Conservation (phyloP, 2,329 filamentous ascomycete species). For the Arthrobotrys pseudoclavata region DNA sequence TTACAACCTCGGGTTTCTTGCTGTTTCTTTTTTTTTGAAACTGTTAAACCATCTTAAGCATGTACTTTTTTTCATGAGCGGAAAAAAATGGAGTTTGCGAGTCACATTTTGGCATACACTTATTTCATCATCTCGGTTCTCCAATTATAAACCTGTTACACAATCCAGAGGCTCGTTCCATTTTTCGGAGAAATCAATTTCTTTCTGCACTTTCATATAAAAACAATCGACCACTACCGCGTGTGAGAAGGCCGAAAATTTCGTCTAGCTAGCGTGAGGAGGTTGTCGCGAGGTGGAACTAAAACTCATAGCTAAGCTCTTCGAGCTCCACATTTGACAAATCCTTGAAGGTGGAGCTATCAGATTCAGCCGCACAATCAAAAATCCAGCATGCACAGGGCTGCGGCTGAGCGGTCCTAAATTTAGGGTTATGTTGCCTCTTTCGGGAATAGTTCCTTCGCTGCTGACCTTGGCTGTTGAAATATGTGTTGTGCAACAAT, state of each 20-base stretch:
- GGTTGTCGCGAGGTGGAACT: conserved; percentile 5
- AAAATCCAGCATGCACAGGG: conserved; percentile 26
- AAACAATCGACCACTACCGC: background rate
- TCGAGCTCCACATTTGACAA: conserved; percentile 53
- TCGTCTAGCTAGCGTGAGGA: background rate
- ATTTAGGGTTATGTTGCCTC: conserved; percentile 48
- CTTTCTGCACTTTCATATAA: conserved; percentile 3
- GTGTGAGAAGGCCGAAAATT: conserved; percentile 6
- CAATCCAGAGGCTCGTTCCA: conserved; percentile 24
- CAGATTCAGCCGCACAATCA: conserved; percentile 48
- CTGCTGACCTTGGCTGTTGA: conserved; percentile 34
- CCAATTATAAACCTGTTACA: conserved; percentile 45
- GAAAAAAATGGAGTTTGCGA: conserved; percentile 60
- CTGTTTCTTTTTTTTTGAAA: conserved; percentile 30
- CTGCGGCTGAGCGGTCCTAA: conserved; percentile 58
- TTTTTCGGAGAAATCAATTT: conserved; percentile 7
- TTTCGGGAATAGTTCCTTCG: conserved; percentile 37
- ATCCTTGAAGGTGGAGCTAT: conserved; percentile 32
- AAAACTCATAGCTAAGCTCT: conserved; percentile 11
- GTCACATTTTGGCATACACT: conserved; percentile 55
- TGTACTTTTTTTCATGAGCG: conserved; percentile 58
- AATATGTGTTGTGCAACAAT: conserved; percentile 19
- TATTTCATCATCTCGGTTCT: conserved; percentile 35
- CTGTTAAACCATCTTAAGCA: conserved; percentile 44
- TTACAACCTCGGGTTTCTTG: conserved; percentile 28